These are phyloP conservation scores for Pseudonitzschia multiseries DNA, from an alignment of 108 stramenopile genomes.

Conservation along the genomic window DNA sequence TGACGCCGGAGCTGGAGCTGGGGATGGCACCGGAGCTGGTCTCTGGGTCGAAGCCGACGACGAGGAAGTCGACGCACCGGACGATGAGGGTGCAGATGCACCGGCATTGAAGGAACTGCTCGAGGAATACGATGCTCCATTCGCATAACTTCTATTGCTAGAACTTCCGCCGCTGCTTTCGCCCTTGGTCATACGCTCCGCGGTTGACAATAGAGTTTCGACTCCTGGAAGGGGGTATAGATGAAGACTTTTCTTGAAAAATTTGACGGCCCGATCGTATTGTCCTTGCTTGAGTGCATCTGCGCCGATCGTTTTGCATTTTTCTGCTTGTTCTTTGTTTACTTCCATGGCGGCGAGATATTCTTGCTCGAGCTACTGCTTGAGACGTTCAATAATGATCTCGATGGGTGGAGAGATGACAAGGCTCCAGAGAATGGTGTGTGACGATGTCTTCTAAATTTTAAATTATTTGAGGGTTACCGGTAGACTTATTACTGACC, in stretches of 20 bases:
- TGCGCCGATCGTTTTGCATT: slow-evolving; percentile 76
- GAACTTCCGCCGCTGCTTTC: slow-evolving; percentile 4
- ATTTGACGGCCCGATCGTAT: slow-evolving; percentile 80
- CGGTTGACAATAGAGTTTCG: slow-evolving; percentile 72
- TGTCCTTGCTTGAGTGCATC: slow-evolving; percentile 63
- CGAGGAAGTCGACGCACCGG: neutral
- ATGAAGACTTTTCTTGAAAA: slow-evolving; percentile 81
- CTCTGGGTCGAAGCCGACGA: slow-evolving; percentile 4
- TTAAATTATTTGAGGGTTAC: too few species aligned
- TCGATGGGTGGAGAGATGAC: too few species aligned
- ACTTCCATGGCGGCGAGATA: slow-evolving; percentile 19
- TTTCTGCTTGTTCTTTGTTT: slow-evolving; percentile 69
- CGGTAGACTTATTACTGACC: too few species aligned
- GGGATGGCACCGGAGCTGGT: slow-evolving; percentile 1
- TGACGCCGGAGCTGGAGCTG: slow-evolving; percentile 12
- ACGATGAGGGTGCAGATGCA: neutral
- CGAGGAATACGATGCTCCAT: neutral
- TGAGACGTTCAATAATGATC: too few species aligned
- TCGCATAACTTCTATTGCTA: slow-evolving; percentile 22
- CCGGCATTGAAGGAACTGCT: slow-evolving; percentile 4
- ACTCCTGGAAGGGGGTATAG: slow-evolving; percentile 92
- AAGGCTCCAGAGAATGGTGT: too few species aligned
- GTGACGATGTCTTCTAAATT: too few species aligned
- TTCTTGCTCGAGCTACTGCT: neutral
- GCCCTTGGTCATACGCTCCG: slow-evolving; percentile 39